Base-by-base conservation (phyloP, 225 moss, liverwort and hornwort genomes). In the Pseudoscleropodium purum region DNA sequence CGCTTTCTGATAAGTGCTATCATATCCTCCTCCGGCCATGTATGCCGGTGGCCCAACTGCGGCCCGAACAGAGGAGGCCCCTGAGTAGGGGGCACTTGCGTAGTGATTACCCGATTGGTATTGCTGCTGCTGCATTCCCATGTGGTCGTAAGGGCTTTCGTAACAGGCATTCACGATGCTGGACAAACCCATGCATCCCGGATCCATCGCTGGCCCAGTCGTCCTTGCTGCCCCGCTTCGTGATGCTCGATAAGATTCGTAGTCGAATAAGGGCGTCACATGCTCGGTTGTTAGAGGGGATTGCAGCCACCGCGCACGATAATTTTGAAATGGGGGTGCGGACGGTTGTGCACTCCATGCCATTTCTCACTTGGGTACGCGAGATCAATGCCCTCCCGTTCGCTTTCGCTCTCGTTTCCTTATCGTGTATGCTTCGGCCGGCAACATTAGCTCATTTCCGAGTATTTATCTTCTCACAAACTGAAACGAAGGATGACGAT, bases 21-120 rank as follows among this genome's bases (percentile, higher is more conserved):
- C 91, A 70, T 85, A 92, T 61, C 91, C 92, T 75, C 92, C 91
- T 85, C 93, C 93, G 54, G 92, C 92, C 92, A 91, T 91, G 86
- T 88, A 88, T 33, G 91, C 86, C 17, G 86, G 93, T 43, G 91
- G 92, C 16, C 93, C 92, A 51, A 92, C 89, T 79, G 91, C 92
- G 34, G 93, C 85, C 61, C 68, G 86, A 54, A 92, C 86, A 59
- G 89, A 78, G 83, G 89, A 62, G 51, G 80, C 49, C 15, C 70
- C 86, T 29, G 86, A 84, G 84, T 62, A 86, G 16, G 83, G 86
- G 62, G 77, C n/a, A 61, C 61, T 81, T 52, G 84, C 81, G 57
- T 76, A 86, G 81, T 81, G 85, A 66, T 72, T 64, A 7, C 14
- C 81, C 11, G 85, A 57, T 83, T 73, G 63, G 34, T 77, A 83